Base-by-base conservation (phyloP, 2,329 filamentous ascomycete species). In the Chaetomium sp. region DNA sequence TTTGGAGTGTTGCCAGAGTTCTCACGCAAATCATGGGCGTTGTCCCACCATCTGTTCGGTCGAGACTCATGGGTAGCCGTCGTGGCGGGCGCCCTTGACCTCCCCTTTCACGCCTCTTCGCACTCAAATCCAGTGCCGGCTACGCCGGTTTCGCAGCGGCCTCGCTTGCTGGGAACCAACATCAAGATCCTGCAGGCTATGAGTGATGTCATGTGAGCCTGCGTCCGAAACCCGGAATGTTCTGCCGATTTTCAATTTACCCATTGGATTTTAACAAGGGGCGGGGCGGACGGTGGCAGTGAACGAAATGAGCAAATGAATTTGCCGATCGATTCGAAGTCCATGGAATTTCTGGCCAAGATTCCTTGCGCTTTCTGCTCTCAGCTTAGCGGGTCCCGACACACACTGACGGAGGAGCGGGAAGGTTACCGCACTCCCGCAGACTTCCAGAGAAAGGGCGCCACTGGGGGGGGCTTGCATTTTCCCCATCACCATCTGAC, bases 171-270 rank as follows among this genome's bases (percentile, higher is more conserved):
- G 44, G 9, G 42, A 43, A 34, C 34, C 49, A 44, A 38, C 19
- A 14, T 34, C 43, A 35, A 43, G 49, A 55, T 14, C 14, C 49
- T 37, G 49, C 41, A 44, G 46, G 33, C 40, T 40, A 19, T 34
- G 36, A 38, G 53, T 61, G 59, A 61, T 61, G 59, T 61, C 57
- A 61, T 56, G n/a, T 49, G 41, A 27, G 19, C 35, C 37, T 37
- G 52, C 27, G 9, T 48, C 47, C 54, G 49, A 44, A 60, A 51
- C 42, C 53, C 49, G 50, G 52, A 50, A 53, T 41, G 12, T 54
- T 53, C 56, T 57, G 52, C 56, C 56, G 56, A 48, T 38, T 46
- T 53, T 42, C 44, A 43, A 54, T 54, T 58, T 58, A 52, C 14
- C 47, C 54, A 56, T 35, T 45, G 47, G 45, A 35, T 56, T 7